Percentiles rank a stretch among this genome's conserved stretches.
These are phyloP conservation scores for Paraphysoderma sedebokerense DNA, from an alignment of 371 early-diverging fungal genomes.

Conservation along the genomic window DNA sequence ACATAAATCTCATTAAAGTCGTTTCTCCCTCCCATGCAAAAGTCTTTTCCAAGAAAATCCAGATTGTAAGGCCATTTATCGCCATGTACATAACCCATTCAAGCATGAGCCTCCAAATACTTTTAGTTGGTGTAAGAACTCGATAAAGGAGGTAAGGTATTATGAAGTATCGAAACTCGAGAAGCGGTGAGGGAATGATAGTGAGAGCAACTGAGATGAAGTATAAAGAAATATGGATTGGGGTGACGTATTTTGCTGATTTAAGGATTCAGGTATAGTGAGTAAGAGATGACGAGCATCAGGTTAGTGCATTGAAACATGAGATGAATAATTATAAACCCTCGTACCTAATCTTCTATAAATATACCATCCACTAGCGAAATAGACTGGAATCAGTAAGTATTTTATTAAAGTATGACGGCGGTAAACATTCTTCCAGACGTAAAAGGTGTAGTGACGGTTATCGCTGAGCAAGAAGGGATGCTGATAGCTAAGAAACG, in stretches of 20 bases:
- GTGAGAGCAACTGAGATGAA: conserved; percentile 23
- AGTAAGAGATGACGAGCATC: not conserved
- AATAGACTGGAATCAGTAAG: conserved; percentile 44
- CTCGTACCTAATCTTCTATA: conserved; percentile 20
- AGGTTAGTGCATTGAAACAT: not conserved
- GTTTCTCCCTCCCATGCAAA: conserved; percentile 58
- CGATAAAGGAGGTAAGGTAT: conserved; percentile 60
- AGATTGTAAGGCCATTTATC: conserved; percentile 41
- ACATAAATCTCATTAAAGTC: conserved; percentile 71
- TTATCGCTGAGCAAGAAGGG: conserved; percentile 90
- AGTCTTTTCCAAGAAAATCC: conserved; percentile 46
- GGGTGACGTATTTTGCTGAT: not conserved
- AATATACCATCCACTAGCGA: conserved; percentile 23
- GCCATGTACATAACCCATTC: conserved; percentile 24
- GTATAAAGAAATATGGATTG: conserved; percentile 19
- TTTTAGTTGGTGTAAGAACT: conserved; percentile 26
- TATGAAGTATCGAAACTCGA: conserved; percentile 91
- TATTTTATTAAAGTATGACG: conserved; percentile 36
- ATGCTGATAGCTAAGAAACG: conserved; percentile 52
- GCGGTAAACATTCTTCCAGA: conserved; percentile 66
- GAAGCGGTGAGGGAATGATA: conserved; percentile 74
- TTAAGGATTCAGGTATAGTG: not conserved
- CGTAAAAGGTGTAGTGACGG: conserved; percentile 85
- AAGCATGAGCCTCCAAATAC: conserved; percentile 5
- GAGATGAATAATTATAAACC: no score